Evolutionary conservation across 169 alveolate genomes (phyloP), one percentile per base, ranked within the genome.

Genomic region (Plasmodium falciparum): DNA sequence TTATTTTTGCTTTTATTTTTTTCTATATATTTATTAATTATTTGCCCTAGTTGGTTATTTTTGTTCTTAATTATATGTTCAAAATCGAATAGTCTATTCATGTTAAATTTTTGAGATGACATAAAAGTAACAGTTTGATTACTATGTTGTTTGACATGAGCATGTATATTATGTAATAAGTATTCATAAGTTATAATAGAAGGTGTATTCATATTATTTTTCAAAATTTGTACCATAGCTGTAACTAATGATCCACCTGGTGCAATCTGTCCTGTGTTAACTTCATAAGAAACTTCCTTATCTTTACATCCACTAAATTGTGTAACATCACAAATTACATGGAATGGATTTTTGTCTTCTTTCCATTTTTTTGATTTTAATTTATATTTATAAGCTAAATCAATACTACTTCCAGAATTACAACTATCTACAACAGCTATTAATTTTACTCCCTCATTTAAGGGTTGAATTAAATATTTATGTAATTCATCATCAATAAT

Each of bases 381-480:
- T 52, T 76, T 76, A 13, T 76, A 76, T 33, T 76, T 76, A 26
- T 76, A 76, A n/a, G 76, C 89, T 56, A 76, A 20, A 76, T 73
- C 90, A 43, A 65, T 20, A 33, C 86, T 45, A 15, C 88, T 88
- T 47, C 92, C 94, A 11, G 88, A 56, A 47, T 74, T 76, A 72
- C 93, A 92, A 83, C 94, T 85, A 67, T 91, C 96, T 93, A 93
- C 89, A 24, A 91, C 92, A 11, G 94, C 91, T 7, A 94, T 89
- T 71, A 93, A 73, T 49, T 93, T 83, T 17, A 74, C 90, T 20
- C 95, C 93, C 63, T 69, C 50, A 20, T 88, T 88, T 61, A 86
- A 83, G n/a, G 95, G 95, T 39, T 69, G 70, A 49, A 83, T 73
- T 72, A 73, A 75, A 49, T 71, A 54, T 29, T 62, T 74, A 43